Evolutionary conservation across 2,329 filamentous ascomycete genomes (phyloP), one percentile per base, ranked within the genome.

Genomic region (Clarireedia monteithiana): DNA sequence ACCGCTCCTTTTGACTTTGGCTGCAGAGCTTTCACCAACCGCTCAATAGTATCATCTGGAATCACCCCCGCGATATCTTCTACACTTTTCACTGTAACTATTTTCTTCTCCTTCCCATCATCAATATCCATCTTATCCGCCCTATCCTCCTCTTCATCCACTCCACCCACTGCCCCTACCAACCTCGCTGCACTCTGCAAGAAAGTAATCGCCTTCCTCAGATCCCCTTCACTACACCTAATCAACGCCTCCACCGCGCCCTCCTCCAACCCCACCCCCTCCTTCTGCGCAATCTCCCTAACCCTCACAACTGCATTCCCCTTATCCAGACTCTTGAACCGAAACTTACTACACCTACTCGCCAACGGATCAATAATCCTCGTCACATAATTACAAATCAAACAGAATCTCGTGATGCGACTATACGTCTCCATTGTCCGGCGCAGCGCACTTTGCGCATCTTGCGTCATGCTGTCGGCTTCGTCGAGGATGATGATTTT

Each of bases 401-500:
- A 78, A 69, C 94, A 97, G 72, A 99, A 99, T 14, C 94, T 82
- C 2, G 94, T 99, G 73, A 97, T 96, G 67, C 91, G 91, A 71
- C 83, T 89, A 73, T 97, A 97, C 47, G 91, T 95, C 75, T 99
- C 94, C 94, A 99, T 99, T 1, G 94, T 99, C 54, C 95, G 82
- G 62, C 94, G 81, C 56, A 99, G 77, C 5, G 95, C 94, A 58
- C 85, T 89, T 75, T 99, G 94, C 12, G 94, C 94, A 73, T 99
- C 95, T 72, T 97, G 92, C 40, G 94, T 99, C 92, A 99, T 97
- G 63, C 88, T 94, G 71, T 99, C 94, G 63, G 94, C 94, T 75
- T 99, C 94, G 72, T 99, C 94, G 58, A 99, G 83, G 59, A 99
- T 90, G 69, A 99, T 92, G 69, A 99, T 96, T 76, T 99, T 99